phyloP scores from a whole-genome alignment of 2,329 filamentous ascomycete species.

The Aureobasidium sp. region DNA sequence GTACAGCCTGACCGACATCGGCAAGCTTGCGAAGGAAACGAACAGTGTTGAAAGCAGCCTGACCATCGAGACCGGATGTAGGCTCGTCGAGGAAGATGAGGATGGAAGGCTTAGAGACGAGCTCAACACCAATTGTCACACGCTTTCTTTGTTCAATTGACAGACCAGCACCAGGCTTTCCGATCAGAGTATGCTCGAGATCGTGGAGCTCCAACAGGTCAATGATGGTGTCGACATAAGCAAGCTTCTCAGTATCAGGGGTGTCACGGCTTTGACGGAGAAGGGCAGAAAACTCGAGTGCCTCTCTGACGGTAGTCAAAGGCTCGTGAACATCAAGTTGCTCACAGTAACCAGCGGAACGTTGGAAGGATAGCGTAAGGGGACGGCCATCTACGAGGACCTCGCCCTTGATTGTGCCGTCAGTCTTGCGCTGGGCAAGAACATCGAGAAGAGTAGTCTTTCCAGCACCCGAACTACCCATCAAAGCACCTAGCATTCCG shows the following conservation, averaged over 20 bases:
- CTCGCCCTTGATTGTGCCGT: constrained; percentile 37
- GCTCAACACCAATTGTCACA: constrained; percentile 48
- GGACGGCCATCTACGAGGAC: constrained; percentile 37
- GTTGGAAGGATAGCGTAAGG: constrained; percentile 38
- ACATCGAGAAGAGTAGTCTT: constrained; percentile 32
- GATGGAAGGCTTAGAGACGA: constrained; percentile 50
- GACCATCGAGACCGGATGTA: constrained; percentile 50
- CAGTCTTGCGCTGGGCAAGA: constrained; percentile 36
- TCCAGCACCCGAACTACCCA: constrained; percentile 63
- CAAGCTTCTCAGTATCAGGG: constrained; percentile 53
- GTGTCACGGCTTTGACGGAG: constrained; percentile 53
- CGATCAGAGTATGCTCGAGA: constrained; percentile 58
- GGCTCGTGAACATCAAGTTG: constrained; percentile 62
- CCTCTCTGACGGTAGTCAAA: constrained; percentile 58
- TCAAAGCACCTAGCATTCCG: constrained; percentile 67
- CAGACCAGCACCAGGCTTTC: constrained; percentile 47
- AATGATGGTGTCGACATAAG: constrained; percentile 58
- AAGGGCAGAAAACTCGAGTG: constrained; percentile 56
- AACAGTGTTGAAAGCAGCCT: constrained; percentile 57
- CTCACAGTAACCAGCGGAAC: constrained; percentile 48
- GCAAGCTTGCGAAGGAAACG: constrained; percentile 60
- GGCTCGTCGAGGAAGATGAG: constrained; percentile 57
- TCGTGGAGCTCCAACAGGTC: constrained; percentile 57
- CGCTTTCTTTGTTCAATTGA: constrained; percentile 48
- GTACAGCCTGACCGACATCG: constrained; percentile 56